Evolutionary conservation across 2,329 filamentous ascomycete species (phyloP).

Genomic region (Xylaria sp.): DNA sequence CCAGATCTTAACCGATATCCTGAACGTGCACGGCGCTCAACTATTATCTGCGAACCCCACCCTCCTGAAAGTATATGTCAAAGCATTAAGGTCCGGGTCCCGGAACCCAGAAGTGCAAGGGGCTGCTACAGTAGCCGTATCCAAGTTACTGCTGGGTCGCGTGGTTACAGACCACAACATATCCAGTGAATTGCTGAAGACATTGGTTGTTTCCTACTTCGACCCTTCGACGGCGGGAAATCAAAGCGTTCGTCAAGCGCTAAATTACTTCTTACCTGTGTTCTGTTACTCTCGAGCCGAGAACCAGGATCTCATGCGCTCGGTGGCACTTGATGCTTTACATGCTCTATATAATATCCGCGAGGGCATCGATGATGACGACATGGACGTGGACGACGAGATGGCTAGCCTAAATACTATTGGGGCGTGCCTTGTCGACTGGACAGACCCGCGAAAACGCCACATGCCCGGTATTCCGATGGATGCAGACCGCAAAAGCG

Average conservation of each 20-base stretch:
- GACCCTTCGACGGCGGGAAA: conserved; percentile 82
- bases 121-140: conserved; percentile 78
- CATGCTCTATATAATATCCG: conserved; percentile 75
- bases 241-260: conserved; percentile 80
- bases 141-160: conserved; percentile 83
- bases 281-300: conserved; percentile 86
- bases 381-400: conserved; percentile 74
- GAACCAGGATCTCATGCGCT: conserved; percentile 82
- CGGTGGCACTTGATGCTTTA: conserved; percentile 74
- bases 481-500: conserved; percentile 65
- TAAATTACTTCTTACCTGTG: conserved; percentile 93
- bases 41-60: conserved; percentile 71
- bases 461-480: conserved; percentile 56
- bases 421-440: conserved; percentile 84
- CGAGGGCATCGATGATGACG: conserved; percentile 75
- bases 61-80: conserved; percentile 84
- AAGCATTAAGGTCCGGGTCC: conserved; percentile 74
- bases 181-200: conserved; percentile 78
- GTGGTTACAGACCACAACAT: conserved; percentile 74
- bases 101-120: conserved; percentile 77
- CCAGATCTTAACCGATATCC: conserved; percentile 90
- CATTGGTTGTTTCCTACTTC: conserved; percentile 86
- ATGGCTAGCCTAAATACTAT: conserved; percentile 82
- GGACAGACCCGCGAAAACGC: conserved; percentile 90
- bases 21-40: conserved; percentile 85